phyloP scores from a whole-genome alignment of 2,329 filamentous ascomycete genomes.

The Chrysoporthe cubensis region DNA sequence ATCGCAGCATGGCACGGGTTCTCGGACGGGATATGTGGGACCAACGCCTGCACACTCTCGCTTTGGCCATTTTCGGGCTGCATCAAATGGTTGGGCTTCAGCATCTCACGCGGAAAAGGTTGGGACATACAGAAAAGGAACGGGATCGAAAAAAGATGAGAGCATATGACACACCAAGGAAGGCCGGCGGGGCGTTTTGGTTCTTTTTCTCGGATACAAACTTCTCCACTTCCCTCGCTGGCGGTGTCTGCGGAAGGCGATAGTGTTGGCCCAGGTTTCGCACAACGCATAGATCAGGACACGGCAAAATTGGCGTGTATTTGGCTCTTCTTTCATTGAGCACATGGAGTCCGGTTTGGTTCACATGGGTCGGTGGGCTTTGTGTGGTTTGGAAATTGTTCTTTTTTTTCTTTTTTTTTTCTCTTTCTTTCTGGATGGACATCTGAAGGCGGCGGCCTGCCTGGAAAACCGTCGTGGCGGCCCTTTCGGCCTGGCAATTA shows the following conservation, averaged over 20 bases:
- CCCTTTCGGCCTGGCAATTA: background rate
- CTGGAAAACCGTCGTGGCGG: background rate
- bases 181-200: constrained; percentile 10
- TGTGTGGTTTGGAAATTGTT: background rate
- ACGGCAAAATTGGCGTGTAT: constrained; percentile 1
- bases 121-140: constrained; percentile 9
- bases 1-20: background rate
- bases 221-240: background rate
- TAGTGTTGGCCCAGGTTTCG: background rate
- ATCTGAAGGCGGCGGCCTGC: background rate
- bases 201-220: background rate
- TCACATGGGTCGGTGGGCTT: background rate
- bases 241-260: background rate
- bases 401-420: too few species aligned
- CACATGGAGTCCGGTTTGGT: background rate
- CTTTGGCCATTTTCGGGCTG: background rate
- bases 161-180: constrained; percentile 9
- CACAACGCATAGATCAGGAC: background rate
- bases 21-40: background rate
- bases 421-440: background rate
- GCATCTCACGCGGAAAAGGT: background rate
- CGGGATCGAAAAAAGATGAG: background rate
- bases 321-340: background rate
- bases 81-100: background rate
- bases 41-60: background rate